Conservation (phyloP, 2,329 filamentous ascomycete genomes). For the Penicillium sp. region DNA sequence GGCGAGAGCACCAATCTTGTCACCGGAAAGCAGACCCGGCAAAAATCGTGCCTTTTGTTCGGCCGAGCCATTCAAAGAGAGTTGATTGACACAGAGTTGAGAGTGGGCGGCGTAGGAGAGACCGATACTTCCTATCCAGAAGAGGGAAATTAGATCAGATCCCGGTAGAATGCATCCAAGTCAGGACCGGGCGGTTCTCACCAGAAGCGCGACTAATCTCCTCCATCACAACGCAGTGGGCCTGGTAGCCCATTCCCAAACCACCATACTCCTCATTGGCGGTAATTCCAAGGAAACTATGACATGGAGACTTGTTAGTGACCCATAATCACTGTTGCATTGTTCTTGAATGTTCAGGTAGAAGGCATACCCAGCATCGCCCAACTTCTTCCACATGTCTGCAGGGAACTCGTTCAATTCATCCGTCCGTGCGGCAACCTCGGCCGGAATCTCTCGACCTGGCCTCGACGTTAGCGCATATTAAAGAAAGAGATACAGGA, state of each 20-base stretch:
- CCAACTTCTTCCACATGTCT: slow-evolving; percentile 91
- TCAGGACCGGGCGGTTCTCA: slow-evolving; percentile 28
- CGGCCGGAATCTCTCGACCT: slow-evolving; percentile 81
- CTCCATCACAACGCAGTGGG: slow-evolving; percentile 93
- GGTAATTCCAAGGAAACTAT: slow-evolving; percentile 84
- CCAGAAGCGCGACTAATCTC: slow-evolving; percentile 86
- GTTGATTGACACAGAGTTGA: slow-evolving; percentile 94
- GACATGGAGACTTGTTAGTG: slow-evolving; percentile 1
- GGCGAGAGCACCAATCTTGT: slow-evolving; percentile 80
- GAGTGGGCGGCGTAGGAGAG: slow-evolving; percentile 95
- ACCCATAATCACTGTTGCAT: no score
- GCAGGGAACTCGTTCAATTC: slow-evolving; percentile 82
- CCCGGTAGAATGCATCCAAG: no score
- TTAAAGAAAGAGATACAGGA: not conserved
- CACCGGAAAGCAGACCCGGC: slow-evolving; percentile 77
- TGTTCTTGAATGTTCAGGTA: not conserved
- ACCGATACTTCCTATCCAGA: slow-evolving; percentile 51
- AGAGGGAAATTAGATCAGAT: not conserved
- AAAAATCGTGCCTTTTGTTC: slow-evolving; percentile 81
- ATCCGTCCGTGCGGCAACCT: slow-evolving; percentile 81
- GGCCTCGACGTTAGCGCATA: slow-evolving; percentile 5
- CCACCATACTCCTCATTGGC: slow-evolving; percentile 91
- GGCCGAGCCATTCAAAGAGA: slow-evolving; percentile 80
- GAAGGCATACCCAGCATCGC: slow-evolving; percentile 68
- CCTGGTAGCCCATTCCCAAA: slow-evolving; percentile 90